A percentile compares a stretch with the other conserved stretches of the same genome.
Evolutionary conservation across 164 flowering plant species (phyloP).

Genomic region (Echeveria elegans): DNA sequence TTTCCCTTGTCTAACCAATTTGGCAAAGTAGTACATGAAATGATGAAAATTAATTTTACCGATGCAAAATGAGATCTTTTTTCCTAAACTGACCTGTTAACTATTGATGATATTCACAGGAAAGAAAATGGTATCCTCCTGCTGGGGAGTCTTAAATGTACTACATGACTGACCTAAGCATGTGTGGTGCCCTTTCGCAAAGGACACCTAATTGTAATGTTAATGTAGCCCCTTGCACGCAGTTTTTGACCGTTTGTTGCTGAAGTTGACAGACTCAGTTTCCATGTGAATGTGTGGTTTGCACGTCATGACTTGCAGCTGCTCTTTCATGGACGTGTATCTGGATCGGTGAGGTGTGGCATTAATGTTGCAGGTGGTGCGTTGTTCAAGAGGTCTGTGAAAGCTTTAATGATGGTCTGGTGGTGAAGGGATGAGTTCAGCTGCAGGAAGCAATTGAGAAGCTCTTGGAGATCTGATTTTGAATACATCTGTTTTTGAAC

Average conservation of each 20-base stretch:
- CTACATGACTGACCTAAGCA: neutral
- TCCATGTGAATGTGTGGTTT: slow-evolving; percentile 3
- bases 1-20: neutral
- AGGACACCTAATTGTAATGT: neutral
- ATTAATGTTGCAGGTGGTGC: slow-evolving; percentile 1
- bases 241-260: slow-evolving; percentile 6
- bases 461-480: slow-evolving; percentile 6
- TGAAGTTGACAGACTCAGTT: neutral
- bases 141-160: neutral
- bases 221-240: neutral
- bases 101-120: slow-evolving; percentile 6
- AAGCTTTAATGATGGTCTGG: slow-evolving; percentile 7
- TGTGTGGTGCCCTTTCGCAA: neutral
- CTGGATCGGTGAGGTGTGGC: neutral
- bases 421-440: slow-evolving; percentile 6
- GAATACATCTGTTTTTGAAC: neutral
- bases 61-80: neutral
- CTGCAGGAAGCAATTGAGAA: slow-evolving; percentile 8
- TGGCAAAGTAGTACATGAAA: neutral
- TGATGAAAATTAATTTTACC: neutral
- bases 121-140: neutral
- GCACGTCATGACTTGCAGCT: neutral
- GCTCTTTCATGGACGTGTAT: neutral
- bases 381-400: slow-evolving; percentile 9
- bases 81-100: neutral